Evolutionary conservation across 1,284 basidiomycete species (phyloP), one percentile per base, ranked within the genome.

Genomic region (Mycosarcoma mackinlayi): DNA sequence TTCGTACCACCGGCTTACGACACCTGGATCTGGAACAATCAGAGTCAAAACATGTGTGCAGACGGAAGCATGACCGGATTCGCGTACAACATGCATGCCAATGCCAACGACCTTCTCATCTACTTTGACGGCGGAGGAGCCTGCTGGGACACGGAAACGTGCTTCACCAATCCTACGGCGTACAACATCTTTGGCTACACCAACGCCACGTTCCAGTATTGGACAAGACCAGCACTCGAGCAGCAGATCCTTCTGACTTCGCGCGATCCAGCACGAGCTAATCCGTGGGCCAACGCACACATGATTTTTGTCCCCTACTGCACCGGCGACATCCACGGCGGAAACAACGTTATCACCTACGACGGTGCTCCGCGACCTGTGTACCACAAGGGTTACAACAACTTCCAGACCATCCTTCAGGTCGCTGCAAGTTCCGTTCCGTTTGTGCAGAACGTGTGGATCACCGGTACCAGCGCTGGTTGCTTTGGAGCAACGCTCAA

Each of bases 221-320:
- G 14, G 7, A 50, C 39, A 21, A 30, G 27, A 7, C 11, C 34
- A 4, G 19, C 39, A 6, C 44, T 60, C n/a, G 47, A 55, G 24
- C 39, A 19, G 7, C 48, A 59, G 21, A n/a, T 60, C n/a, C 44
- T 60, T 25, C 18, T 66, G 31, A 56, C 44, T 3, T 56, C 64
- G 18, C 56, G 64, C n/a, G 48, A 66, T 50, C 53, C 57, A 16
- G 16, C 47, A 4, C 34, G 47, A 14, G 30, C 33, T n/a, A 66
- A 66, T 8, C 64, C 64, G 0, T 66, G 52, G 48, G 21, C 39
- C 23, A 42, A 41, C 6, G 31, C 64, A 3, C 46, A 56, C 44
- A 49, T 42, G 19, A 48, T 61, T 33, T 66, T 60, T 19, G 52
- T 66, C n/a, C 64, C 57, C 7, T 66, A 66, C 34, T 66, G 64